phyloP scores from a whole-genome alignment of 2,329 filamentous ascomycete genomes.

The Daldinia sp. region DNA sequence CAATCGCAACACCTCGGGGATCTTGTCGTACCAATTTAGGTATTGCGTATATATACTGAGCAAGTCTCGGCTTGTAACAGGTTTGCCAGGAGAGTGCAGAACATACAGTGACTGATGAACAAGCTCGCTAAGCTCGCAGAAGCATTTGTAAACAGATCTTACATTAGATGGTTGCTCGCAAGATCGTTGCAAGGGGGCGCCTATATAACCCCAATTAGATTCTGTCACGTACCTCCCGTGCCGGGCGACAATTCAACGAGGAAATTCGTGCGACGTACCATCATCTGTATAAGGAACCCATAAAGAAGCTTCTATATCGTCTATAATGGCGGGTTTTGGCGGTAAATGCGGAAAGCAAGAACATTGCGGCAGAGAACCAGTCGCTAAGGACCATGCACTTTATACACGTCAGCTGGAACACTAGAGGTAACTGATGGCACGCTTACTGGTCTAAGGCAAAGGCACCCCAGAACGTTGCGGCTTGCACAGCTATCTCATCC shows the following conservation, averaged over 20 bases:
- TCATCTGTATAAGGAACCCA: constrained; percentile 71
- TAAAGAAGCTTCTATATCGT: constrained; percentile 69
- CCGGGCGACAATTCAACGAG: neutral
- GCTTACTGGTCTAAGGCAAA: constrained; percentile 74
- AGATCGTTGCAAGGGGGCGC: constrained; percentile 65
- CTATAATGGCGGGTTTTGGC: constrained; percentile 70
- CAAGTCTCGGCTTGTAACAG: constrained; percentile 72
- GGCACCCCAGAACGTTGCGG: constrained; percentile 72
- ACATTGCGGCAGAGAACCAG: constrained; percentile 70
- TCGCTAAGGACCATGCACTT: constrained; percentile 75
- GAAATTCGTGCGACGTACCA: constrained; percentile 57
- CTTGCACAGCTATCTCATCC: constrained; percentile 68
- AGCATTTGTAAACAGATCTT: constrained; percentile 74
- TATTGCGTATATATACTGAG: constrained; percentile 76
- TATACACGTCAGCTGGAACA: constrained; percentile 41
- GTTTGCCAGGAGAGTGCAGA: constrained; percentile 76
- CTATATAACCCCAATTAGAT: constrained; percentile 50
- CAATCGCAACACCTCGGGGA: constrained; percentile 73
- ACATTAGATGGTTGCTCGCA: constrained; percentile 75
- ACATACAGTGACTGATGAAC: constrained; percentile 78
- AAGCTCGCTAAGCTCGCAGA: constrained; percentile 79
- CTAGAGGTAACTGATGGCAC: constrained; percentile 1
- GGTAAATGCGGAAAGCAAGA: constrained; percentile 68
- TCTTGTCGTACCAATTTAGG: constrained; percentile 76
- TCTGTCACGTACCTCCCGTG: neutral